phyloP scores from a whole-genome alignment of 257 asterid species.

The Ehretia macrophylla region DNA sequence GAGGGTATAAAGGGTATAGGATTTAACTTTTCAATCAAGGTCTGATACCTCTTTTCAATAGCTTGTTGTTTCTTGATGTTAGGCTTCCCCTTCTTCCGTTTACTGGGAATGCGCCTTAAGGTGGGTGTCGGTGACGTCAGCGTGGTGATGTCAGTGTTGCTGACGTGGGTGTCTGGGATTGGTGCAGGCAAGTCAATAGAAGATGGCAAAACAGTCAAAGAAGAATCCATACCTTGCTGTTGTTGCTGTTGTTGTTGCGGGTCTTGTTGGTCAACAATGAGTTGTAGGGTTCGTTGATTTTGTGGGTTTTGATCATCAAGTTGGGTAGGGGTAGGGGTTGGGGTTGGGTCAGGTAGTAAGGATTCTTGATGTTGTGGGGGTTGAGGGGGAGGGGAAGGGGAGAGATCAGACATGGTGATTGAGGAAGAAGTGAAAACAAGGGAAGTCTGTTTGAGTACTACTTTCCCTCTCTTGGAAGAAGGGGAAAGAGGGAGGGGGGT shows the following conservation, averaged over 20 bases:
- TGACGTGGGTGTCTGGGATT: background rate
- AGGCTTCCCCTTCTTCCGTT: conserved; percentile 54
- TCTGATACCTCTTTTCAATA: conserved; percentile 41
- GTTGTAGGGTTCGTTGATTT: conserved; percentile 10
- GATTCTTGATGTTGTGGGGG: background rate
- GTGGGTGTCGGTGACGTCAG: conserved; percentile 25
- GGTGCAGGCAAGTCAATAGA: background rate
- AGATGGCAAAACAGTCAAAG: conserved; percentile 6
- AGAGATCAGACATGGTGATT: conserved; percentile 13
- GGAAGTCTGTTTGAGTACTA: no score
- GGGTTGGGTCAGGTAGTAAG: conserved; percentile 16
- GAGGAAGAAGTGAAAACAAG: background rate
- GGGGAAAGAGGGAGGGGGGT: no score
- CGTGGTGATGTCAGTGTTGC: background rate
- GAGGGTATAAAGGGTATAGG: conserved; percentile 46
- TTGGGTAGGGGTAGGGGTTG: conserved; percentile 4
- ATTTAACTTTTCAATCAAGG: conserved; percentile 39
- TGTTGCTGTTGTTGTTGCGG: conserved; percentile 10
- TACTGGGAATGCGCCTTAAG: conserved; percentile 17
- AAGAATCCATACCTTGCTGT: conserved; percentile 19
- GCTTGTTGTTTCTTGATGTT: conserved; percentile 44
- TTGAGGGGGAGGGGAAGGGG: conserved; percentile 2
- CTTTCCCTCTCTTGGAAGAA: no score
- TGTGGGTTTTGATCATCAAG: conserved; percentile 14
- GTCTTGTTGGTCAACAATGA: conserved; percentile 8